Conservation (phyloP, 2,329 filamentous ascomycete species). For the Aureobasidium sp. region DNA sequence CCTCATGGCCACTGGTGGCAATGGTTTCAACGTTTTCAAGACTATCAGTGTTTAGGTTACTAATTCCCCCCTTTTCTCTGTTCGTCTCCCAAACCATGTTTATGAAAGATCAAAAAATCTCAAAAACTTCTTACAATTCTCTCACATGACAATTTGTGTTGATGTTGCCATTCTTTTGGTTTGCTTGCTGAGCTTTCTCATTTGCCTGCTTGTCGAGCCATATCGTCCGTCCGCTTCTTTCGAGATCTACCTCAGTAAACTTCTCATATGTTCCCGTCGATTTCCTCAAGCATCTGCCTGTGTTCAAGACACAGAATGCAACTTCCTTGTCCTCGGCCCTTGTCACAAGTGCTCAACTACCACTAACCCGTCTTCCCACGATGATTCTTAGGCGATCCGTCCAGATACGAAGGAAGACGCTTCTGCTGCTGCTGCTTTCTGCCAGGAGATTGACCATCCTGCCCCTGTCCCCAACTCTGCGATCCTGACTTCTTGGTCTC, state of each 20-base stretch:
- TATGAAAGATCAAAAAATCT: background rate
- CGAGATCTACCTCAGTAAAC: too few relatives aligned
- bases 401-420: background rate
- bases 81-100: background rate
- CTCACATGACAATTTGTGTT: background rate
- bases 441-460: background rate
- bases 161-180: background rate
- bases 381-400: background rate
- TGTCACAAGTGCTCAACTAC: background rate
- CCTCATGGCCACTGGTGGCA: slow-evolving; percentile 81
- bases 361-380: background rate
- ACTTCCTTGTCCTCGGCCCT: too few relatives aligned
- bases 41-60: slow-evolving; percentile 32
- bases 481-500: background rate
- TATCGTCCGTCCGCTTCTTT: too few relatives aligned
- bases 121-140: background rate
- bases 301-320: background rate
- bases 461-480: background rate
- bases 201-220: too few relatives aligned
- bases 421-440: background rate
- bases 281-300: too few relatives aligned
- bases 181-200: background rate
- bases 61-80: background rate
- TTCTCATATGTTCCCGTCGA: too few relatives aligned
- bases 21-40: slow-evolving; percentile 55